Conservation (phyloP, 305 asterid species). For the Fraxinus latifolia region DNA sequence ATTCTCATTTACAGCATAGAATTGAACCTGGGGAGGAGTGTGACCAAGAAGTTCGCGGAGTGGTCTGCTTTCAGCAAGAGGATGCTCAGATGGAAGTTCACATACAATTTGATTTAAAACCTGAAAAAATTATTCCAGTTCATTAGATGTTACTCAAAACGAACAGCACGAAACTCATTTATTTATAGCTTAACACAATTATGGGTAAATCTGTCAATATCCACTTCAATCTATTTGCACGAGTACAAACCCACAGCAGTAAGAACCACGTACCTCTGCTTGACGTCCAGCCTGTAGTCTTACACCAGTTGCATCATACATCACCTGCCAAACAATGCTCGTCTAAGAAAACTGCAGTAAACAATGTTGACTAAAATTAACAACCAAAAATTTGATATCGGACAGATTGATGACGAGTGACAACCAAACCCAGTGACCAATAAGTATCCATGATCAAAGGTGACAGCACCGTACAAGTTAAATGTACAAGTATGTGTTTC, state of each 20-base stretch:
- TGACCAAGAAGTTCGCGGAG: slow-evolving; percentile 97
- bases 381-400: neutral
- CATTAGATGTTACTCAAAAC: slow-evolving; percentile 18
- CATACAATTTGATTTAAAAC: slow-evolving; percentile 87
- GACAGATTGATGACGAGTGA: neutral
- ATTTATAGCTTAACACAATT: neutral
- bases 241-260: slow-evolving; percentile 19
- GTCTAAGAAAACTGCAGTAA: neutral
- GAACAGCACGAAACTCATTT: neutral
- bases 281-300: slow-evolving; percentile 98
- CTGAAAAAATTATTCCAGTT: slow-evolving; percentile 34
- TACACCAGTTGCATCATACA: slow-evolving; percentile 97
- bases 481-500: neutral
- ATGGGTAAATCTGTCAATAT: neutral
- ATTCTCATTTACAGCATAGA: slow-evolving; percentile 2
- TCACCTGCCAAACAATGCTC: slow-evolving; percentile 58
- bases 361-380: neutral
- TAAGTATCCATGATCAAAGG: neutral
- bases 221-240: slow-evolving; percentile 1
- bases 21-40: slow-evolving; percentile 84
- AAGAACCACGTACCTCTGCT: slow-evolving; percentile 71
- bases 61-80: slow-evolving; percentile 90
- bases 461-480: neutral
- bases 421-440: neutral
- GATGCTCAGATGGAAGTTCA: slow-evolving; percentile 97